These are phyloP conservation scores for Tetrahymena elliotti DNA, from an alignment of 73 alveolate genomes.

Conservation along the genomic window DNA sequence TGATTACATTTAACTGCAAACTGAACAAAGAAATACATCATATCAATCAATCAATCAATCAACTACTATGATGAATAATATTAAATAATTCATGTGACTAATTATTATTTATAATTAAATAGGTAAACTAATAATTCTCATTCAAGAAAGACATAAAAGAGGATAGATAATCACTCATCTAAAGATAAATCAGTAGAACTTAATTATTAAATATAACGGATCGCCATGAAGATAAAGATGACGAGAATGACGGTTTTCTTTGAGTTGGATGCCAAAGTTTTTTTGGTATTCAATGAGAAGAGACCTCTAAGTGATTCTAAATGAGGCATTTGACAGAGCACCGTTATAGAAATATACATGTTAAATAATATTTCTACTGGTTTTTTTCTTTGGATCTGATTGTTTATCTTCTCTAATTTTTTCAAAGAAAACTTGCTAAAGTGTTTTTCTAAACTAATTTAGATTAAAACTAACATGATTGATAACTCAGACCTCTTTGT, in stretches of 20 bases:
- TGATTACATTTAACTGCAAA: not conserved
- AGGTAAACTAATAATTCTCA: not conserved
- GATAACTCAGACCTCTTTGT: not conserved
- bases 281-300: not conserved
- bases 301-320: not conserved
- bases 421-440: not conserved
- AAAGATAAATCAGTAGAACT: not conserved
- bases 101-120: no score
- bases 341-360: not conserved
- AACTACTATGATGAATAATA: not conserved
- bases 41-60: not conserved
- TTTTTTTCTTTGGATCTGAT: not conserved
- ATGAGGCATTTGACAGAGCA: slow-evolving; percentile 2
- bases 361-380: not conserved
- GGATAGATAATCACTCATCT: not conserved
- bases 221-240: not conserved
- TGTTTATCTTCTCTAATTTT: not conserved
- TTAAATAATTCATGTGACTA: not conserved
- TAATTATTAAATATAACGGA: not conserved
- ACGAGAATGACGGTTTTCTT: not conserved
- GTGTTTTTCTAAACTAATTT: not conserved
- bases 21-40: not conserved
- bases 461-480: not conserved
- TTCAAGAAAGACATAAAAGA: not conserved
- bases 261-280: not conserved